Evolutionary conservation across 257 asterid species (phyloP).

Genomic region (Solanum tarijense): DNA sequence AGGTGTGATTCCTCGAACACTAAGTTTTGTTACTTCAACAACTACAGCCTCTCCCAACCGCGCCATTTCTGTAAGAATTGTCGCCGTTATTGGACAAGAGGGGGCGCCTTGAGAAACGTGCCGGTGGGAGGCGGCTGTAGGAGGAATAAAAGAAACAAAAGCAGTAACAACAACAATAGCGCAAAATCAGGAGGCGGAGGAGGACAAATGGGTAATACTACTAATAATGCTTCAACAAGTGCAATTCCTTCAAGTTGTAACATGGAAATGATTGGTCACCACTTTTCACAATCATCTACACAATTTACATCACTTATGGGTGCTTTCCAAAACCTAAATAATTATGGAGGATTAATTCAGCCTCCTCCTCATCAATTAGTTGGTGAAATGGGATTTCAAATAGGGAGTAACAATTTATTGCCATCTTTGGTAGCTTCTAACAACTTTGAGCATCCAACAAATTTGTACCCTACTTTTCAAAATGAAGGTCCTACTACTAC

Average conservation of each 20-base stretch:
- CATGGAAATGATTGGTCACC: conserved; percentile 7
- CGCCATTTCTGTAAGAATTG: conserved; percentile 38
- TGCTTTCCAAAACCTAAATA: conserved; percentile 21
- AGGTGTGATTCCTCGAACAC: conserved; percentile 33
- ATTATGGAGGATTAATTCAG: conserved; percentile 12
- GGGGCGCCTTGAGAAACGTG: conserved; percentile 32
- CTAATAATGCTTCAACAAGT: neutral
- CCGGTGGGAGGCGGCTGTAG: conserved; percentile 37
- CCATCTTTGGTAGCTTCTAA: conserved; percentile 8
- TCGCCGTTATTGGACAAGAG: conserved; percentile 34
- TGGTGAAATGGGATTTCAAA: conserved; percentile 18
- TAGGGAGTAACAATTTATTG: conserved; percentile 12
- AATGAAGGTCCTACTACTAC: conserved; percentile 3
- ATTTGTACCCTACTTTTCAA: conserved; percentile 17
- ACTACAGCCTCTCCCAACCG: conserved; percentile 31
- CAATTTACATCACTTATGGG: conserved; percentile 23
- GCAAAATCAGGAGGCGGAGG: neutral
- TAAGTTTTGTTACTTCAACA: conserved; percentile 38
- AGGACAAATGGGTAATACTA: neutral
- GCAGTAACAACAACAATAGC: conserved; percentile 1
- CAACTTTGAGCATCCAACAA: conserved; percentile 11
- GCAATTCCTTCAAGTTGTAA: conserved; percentile 16
- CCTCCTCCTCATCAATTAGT: conserved; percentile 1
- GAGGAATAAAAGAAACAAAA: conserved; percentile 28
- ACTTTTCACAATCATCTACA: conserved; percentile 5